Base-by-base conservation (phyloP, 2,329 filamentous ascomycete genomes). In the Aspergillus clavatus region DNA sequence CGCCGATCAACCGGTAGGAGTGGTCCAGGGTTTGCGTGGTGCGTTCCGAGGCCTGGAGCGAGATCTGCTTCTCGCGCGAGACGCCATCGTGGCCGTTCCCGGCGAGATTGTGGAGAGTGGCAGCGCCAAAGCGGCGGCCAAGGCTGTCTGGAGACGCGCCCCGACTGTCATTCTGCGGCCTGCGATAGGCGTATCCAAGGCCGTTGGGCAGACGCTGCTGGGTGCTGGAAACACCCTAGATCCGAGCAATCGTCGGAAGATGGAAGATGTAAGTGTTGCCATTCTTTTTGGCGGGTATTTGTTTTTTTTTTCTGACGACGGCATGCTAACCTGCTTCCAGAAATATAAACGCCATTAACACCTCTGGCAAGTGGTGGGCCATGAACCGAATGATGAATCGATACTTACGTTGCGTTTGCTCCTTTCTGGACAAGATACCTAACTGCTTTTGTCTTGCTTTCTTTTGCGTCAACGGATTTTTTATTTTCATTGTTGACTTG, bases 1-100 rank as follows among this genome's bases (percentile, higher is more conserved):
- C 61, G 93, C 94, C 0, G 87, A 97, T 57, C 93, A 97, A 62
- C 94, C 94, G 0, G 81, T 93, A 2, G 88, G 88, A 1, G 86
- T 98, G 2, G 77, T 91, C 3, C 87, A 94, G 57, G 93, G 93
- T 3, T 73, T 98, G 12, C 79, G 86, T 2, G 87, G 87, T 10
- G 93, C 89, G 3, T 91, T 90, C 58, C 75, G 83, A 22, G 87
- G 89, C 42, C 76, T 98, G 22, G 83, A 90, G 49, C 81, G 89
- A 26, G 94, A 98, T 65, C 74, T 98, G n/a, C 77, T 91, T 29
- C 75, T 90, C 36, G 88, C 93, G 0, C 78, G 84, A 45, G 89
- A 98, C 68, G 93, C 91, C 7, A 89, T 98, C 46, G 91, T 98
- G 57, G 93, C 91, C 1, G 88, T 98, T 21, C 91, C 93, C 0